These are phyloP conservation scores for Phytophthora constricta DNA, from an alignment of 352 stramenopile genomes.

Conservation along the genomic window DNA sequence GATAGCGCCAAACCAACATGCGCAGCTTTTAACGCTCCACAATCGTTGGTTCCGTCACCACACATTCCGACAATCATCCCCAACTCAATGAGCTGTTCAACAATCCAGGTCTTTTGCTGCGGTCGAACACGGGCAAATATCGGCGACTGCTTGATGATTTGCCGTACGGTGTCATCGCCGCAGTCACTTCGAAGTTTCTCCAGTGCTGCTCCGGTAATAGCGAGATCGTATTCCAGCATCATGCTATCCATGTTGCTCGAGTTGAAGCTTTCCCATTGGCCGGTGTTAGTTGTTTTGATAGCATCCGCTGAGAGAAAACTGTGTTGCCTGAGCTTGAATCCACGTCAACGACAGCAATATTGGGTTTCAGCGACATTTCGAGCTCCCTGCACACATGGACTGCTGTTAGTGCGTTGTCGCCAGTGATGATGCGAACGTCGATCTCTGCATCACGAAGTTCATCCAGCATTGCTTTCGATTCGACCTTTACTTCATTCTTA, in stretches of 20 bases:
- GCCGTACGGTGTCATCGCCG: slow-evolving; percentile 42
- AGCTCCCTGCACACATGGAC: slow-evolving; percentile 53
- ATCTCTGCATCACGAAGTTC: slow-evolving; percentile 68
- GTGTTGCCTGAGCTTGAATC: slow-evolving; percentile 21
- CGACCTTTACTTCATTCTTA: slow-evolving; percentile 76
- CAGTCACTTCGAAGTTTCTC: slow-evolving; percentile 42
- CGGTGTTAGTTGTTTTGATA: slow-evolving; percentile 23
- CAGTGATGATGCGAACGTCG: slow-evolving; percentile 73
- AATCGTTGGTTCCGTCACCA: slow-evolving; percentile 83
- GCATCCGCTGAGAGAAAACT: slow-evolving; percentile 43
- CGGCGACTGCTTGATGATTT: slow-evolving; percentile 43
- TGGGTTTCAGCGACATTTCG: slow-evolving; percentile 46
- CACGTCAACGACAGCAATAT: slow-evolving; percentile 52
- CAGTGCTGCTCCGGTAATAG: slow-evolving; percentile 56
- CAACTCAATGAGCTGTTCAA: slow-evolving; percentile 58
- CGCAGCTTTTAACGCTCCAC: slow-evolving; percentile 82
- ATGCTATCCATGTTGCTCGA: slow-evolving; percentile 32
- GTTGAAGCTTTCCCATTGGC: slow-evolving; percentile 38
- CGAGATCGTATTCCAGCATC: slow-evolving; percentile 43
- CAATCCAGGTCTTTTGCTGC: slow-evolving; percentile 63
- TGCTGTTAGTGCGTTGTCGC: slow-evolving; percentile 60
- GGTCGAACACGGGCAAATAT: slow-evolving; percentile 71
- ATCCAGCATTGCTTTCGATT: slow-evolving; percentile 63
- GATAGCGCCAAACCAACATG: slow-evolving; percentile 89
- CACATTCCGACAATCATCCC: slow-evolving; percentile 57